A percentile compares a stretch with the other conserved stretches of the same genome.
phyloP scores from a whole-genome alignment of 1,284 basidiomycete genomes.

The Uromyces viciae-fabae region DNA sequence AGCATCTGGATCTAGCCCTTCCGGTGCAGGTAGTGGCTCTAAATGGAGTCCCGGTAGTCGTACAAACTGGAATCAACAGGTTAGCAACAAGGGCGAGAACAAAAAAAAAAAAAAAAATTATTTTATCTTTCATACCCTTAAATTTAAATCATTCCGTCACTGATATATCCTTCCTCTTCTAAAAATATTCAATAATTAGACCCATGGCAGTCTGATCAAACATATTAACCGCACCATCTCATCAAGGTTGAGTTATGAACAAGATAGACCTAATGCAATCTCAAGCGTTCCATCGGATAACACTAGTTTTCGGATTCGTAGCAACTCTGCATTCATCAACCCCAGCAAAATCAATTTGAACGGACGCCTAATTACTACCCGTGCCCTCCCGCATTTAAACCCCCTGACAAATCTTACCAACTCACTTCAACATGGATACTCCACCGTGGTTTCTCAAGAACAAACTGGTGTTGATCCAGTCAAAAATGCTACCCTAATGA shows the following conservation, averaged over 20 bases:
- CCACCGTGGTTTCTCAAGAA: not conserved
- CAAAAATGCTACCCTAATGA: not conserved
- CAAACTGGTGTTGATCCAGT: not conserved
- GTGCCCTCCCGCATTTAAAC: not conserved
- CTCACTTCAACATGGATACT: not conserved
- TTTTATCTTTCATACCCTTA: not conserved
- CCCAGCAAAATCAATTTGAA: constrained; percentile 46
- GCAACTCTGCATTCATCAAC: constrained; percentile 29
- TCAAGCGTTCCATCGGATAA: not conserved
- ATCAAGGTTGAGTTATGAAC: constrained; percentile 27
- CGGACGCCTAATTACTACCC: constrained; percentile 44
- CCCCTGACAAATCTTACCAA: not conserved
- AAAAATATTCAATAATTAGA: not conserved
- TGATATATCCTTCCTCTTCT: not conserved
- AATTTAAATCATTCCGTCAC: not conserved
- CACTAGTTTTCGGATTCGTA: constrained; percentile 15
- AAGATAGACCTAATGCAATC: constrained; percentile 4
- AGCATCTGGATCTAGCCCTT: constrained; percentile 15
- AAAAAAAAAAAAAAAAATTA: not conserved
- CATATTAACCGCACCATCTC: constrained; percentile 35
- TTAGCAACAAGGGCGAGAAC: not conserved
- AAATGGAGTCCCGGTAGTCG: constrained; percentile 43
- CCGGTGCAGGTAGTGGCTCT: constrained; percentile 27
- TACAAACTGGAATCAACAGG: constrained; percentile 43
- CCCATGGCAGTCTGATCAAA: constrained; percentile 32